Conservation (phyloP, 805 yeast genomes). For the Yarrowia keelungensis region DNA sequence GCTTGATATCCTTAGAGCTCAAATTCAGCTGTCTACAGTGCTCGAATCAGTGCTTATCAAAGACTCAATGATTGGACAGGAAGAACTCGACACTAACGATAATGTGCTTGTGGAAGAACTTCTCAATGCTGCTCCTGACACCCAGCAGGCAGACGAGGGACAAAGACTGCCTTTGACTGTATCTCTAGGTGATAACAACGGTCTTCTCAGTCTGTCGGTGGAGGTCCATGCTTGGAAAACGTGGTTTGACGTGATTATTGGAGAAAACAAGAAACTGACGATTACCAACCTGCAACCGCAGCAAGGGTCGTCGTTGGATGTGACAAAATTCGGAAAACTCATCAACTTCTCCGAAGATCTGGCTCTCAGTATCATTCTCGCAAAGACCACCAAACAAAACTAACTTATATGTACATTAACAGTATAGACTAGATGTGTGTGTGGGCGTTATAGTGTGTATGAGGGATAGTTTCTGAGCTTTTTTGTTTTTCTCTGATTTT, state of each 20-base stretch:
- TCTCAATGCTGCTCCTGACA: slow-evolving; percentile 5
- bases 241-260: slow-evolving; percentile 27
- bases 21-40: slow-evolving; percentile 40
- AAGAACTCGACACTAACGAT: slow-evolving; percentile 19
- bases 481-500: neutral
- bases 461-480: too few relatives aligned
- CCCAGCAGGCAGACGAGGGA: slow-evolving; percentile 8
- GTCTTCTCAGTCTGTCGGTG: slow-evolving; percentile 22
- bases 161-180: slow-evolving; percentile 12
- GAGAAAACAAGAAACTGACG: neutral
- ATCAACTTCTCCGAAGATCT: slow-evolving; percentile 26
- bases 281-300: neutral
- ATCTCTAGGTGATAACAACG: slow-evolving; percentile 33
- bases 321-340: neutral
- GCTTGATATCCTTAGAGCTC: slow-evolving; percentile 43
- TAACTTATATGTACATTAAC: slow-evolving; percentile 17
- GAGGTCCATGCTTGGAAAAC: slow-evolving; percentile 30
- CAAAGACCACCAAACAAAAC: neutral
- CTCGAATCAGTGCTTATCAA: slow-evolving; percentile 40
- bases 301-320: neutral
- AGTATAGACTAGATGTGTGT: neutral
- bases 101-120: slow-evolving; percentile 36
- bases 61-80: slow-evolving; percentile 26
- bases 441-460: too few relatives aligned
- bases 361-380: slow-evolving; percentile 3